Percentiles rank a stretch among this genome's conserved stretches.
phyloP scores from a whole-genome alignment of 495 filamentous ascomycete genomes.

The Lindgomyces ingoldianus region DNA sequence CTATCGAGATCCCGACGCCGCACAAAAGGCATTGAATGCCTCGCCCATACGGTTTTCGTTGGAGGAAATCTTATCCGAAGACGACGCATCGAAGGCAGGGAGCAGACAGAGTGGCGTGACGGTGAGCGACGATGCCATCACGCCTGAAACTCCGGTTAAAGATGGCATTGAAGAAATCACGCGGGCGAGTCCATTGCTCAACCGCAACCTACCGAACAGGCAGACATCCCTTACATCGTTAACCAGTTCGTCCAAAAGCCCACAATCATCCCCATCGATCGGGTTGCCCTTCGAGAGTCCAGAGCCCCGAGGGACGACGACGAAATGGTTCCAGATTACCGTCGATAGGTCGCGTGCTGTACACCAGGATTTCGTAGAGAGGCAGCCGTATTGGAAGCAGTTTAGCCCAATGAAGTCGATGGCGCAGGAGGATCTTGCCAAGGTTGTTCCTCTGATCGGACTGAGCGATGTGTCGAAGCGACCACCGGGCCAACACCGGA shows the following conservation, averaged over 20 bases:
- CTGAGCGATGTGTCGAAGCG: slow-evolving; percentile 42
- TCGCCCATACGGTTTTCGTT: slow-evolving; percentile 48
- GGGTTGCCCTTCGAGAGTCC: slow-evolving; percentile 11
- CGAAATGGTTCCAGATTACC: slow-evolving; percentile 33
- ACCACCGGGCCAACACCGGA: slow-evolving; percentile 33
- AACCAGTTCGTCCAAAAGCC: not conserved
- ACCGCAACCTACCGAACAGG: not conserved
- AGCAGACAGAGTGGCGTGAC: not conserved
- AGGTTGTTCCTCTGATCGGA: slow-evolving; percentile 38
- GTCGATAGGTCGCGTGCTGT: slow-evolving; percentile 41
- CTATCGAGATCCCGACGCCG: slow-evolving; percentile 44
- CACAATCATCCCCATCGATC: not conserved
- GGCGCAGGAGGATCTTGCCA: slow-evolving; percentile 41
- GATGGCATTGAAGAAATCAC: slow-evolving; percentile 32
- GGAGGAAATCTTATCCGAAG: slow-evolving; percentile 18
- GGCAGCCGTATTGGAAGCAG: slow-evolving; percentile 45
- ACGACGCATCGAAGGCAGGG: not conserved
- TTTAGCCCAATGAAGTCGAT: slow-evolving; percentile 38
- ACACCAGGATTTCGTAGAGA: slow-evolving; percentile 47
- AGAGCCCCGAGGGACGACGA: not conserved
- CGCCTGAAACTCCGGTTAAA: not conserved
- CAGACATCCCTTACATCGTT: not conserved
- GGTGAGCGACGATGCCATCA: not conserved
- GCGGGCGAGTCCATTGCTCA: slow-evolving; percentile 17
- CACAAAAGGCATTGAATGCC: slow-evolving; percentile 42